Evolutionary conservation across 495 filamentous ascomycete species (phyloP).

Genomic region (Penicillium dipodomyicola): DNA sequence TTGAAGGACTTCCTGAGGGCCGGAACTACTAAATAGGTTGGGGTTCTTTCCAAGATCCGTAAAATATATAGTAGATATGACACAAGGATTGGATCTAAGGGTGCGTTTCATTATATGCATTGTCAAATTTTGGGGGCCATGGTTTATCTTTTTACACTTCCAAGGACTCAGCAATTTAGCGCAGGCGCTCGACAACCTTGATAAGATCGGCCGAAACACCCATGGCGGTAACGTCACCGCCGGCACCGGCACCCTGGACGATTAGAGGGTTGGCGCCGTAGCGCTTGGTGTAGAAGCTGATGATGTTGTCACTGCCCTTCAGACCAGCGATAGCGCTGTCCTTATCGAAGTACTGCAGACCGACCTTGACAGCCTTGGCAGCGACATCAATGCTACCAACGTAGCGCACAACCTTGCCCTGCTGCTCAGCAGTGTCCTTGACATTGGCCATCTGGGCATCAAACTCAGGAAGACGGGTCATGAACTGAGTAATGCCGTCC

Average conservation of each 20-base stretch:
- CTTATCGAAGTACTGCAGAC: slow-evolving; percentile 79
- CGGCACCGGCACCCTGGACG: slow-evolving; percentile 91
- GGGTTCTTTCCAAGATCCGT: background rate
- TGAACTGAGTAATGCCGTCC: slow-evolving; percentile 66
- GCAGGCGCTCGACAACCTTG: slow-evolving; percentile 65
- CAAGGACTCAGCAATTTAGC: slow-evolving; percentile 12
- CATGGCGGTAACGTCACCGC: slow-evolving; percentile 94
- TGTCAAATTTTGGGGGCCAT: background rate
- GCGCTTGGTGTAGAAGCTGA: slow-evolving; percentile 94
- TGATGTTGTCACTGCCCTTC: slow-evolving; percentile 97
- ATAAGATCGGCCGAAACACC: slow-evolving; percentile 87
- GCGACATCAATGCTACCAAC: slow-evolving; percentile 88
- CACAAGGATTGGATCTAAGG: background rate
- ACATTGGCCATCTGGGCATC: slow-evolving; percentile 80
- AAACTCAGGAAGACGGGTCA: slow-evolving; percentile 70
- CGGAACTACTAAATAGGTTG: slow-evolving; percentile 1
- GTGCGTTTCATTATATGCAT: background rate
- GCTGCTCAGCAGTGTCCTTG: slow-evolving; percentile 72
- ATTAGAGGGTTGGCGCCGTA: slow-evolving; percentile 88
- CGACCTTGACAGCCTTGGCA: slow-evolving; percentile 76
- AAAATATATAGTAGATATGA: background rate
- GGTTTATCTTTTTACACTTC: slow-evolving; percentile 1
- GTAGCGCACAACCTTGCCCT: slow-evolving; percentile 90
- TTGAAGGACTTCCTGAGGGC: slow-evolving; percentile 58
- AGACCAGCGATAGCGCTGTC: slow-evolving; percentile 85